Evolutionary conservation across 23 red algal genomes (phyloP), one percentile per base, ranked within the genome.

Genomic region (Gracilaria domingensis): DNA sequence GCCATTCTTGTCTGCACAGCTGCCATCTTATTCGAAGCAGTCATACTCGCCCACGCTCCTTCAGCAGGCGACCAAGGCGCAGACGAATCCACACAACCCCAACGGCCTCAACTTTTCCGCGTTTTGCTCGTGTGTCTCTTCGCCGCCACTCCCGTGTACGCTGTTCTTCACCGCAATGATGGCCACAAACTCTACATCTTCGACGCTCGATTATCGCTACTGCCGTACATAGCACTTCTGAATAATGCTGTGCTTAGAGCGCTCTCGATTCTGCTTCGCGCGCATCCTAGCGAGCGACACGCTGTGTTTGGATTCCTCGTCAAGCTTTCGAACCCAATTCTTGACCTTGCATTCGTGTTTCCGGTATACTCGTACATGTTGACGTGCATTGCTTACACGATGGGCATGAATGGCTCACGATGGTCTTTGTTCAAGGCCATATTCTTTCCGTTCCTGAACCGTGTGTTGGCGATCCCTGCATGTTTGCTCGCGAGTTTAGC

Each of bases 181-280:
- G 67, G 33, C 30, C 67, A 73, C 67, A 73, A 73, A n/a, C 67
- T 73, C 67, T 73, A 37, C 35, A 40, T 73, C 35, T 16, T 55
- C 51, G 51, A 2, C 51, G 51, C 51, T 55, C 8, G 13, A 16
- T 67, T 67, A 25, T 67, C 62, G 12, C 20, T 67, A 2, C 62
- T 67, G 62, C 62, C 62, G 14, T 67, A 67, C 62, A 33, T 67
- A 4, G 62, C 62, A 25, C 62, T 67, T 25, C 62, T 67, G 24
- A 67, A 67, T 67, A 67, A 67, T 33, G 62, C 62, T 2, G 62
- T 67, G n/a, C 13, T 67, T 11, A 67, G 62, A 67, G 62, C 28
- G 1, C 24, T 67, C 62, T 67, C 62, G 24, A 29, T 16, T 67
- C 24, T 67, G 24, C 33, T 67, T 36, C 1, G 62, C 2, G 51